phyloP scores from a whole-genome alignment of 352 stramenopile genomes.

The Phytophthora lateralis region DNA sequence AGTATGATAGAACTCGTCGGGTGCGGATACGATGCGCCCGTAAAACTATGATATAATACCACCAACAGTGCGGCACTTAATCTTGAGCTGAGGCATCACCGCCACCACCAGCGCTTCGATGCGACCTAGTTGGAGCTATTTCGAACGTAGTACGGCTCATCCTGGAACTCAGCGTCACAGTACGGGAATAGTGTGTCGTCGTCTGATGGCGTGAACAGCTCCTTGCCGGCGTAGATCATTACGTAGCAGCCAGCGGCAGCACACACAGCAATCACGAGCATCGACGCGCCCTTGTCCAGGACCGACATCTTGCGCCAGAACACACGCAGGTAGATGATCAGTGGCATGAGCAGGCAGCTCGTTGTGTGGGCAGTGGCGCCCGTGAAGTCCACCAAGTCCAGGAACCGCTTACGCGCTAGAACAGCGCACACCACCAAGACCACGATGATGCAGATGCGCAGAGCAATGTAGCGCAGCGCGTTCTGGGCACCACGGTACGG shows the following conservation, averaged over 20 bases:
- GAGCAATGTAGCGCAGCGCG: slow-evolving; percentile 47
- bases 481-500: slow-evolving; percentile 49
- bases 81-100: too few relatives aligned
- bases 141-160: slow-evolving; percentile 51
- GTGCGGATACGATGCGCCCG: too few relatives aligned
- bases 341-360: slow-evolving; percentile 57
- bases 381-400: slow-evolving; percentile 62
- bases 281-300: slow-evolving; percentile 47
- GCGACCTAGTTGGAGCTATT: slow-evolving; percentile 35
- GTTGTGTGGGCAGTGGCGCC: slow-evolving; percentile 55
- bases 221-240: slow-evolving; percentile 54
- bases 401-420: slow-evolving; percentile 50
- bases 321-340: slow-evolving; percentile 60
- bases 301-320: slow-evolving; percentile 47
- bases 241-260: slow-evolving; percentile 54
- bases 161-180: slow-evolving; percentile 55
- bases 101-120: too few relatives aligned
- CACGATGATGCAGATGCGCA: slow-evolving; percentile 49
- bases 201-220: slow-evolving; percentile 51
- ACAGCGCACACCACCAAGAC: slow-evolving; percentile 51
- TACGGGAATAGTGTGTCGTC: slow-evolving; percentile 58
- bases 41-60: too few relatives aligned
- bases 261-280: slow-evolving; percentile 51
- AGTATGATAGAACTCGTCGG: too few relatives aligned
- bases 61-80: too few relatives aligned